Evolutionary conservation across 139 green algal genomes (phyloP).

Genomic region (Nannochloris sp.): DNA sequence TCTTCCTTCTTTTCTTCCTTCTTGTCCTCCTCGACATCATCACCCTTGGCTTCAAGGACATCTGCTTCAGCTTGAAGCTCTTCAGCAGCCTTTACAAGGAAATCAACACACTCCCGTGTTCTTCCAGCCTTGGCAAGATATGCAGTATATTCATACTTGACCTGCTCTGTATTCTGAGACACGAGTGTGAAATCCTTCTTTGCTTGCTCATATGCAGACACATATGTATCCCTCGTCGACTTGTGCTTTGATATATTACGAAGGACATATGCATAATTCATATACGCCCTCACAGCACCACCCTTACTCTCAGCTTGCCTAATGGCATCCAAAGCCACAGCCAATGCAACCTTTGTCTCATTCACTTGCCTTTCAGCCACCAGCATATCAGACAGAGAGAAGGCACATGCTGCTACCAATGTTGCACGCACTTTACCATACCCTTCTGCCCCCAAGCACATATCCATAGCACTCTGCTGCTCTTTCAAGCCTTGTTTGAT

Average conservation of each 20-base stretch:
- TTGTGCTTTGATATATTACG: slow-evolving; percentile 8
- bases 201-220: slow-evolving; percentile 12
- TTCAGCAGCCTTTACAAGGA: slow-evolving; percentile 13
- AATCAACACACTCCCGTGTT: slow-evolving; percentile 7
- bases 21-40: slow-evolving; percentile 6
- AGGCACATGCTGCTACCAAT: slow-evolving; percentile 24
- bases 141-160: slow-evolving; percentile 24
- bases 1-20: slow-evolving; percentile 4
- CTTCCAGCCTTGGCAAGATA: slow-evolving; percentile 17
- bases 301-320: slow-evolving; percentile 11
- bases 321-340: slow-evolving; percentile 16
- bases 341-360: slow-evolving; percentile 24
- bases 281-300: neutral
- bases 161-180: slow-evolving; percentile 21
- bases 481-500: slow-evolving; percentile 20
- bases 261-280: slow-evolving; percentile 24
- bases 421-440: slow-evolving; percentile 18
- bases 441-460: slow-evolving; percentile 15
- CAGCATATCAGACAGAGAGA: slow-evolving; percentile 28
- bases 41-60: neutral
- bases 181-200: slow-evolving; percentile 10
- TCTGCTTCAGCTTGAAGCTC: slow-evolving; percentile 13
- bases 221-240: slow-evolving; percentile 8
- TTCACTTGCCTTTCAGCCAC: slow-evolving; percentile 18
- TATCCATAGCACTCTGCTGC: slow-evolving; percentile 19